Evolutionary conservation across 1,284 basidiomycete species (phyloP).

Genomic region (Coniophora puteana): DNA sequence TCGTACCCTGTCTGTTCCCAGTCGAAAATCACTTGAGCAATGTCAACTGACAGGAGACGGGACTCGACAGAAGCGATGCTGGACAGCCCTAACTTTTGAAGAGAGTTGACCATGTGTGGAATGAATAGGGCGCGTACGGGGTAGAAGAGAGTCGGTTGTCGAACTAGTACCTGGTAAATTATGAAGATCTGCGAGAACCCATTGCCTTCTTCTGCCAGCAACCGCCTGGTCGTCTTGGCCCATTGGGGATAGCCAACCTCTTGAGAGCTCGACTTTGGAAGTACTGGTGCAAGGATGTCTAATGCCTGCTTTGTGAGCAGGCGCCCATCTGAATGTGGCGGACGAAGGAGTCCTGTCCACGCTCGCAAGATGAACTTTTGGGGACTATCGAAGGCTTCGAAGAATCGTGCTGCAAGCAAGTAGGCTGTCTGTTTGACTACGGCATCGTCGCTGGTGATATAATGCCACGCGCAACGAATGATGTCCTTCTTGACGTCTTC

Average conservation of each 20-base stretch:
- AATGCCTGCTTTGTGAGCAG: constrained; percentile 84
- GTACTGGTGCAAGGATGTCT: constrained; percentile 87
- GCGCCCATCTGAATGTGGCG: constrained; percentile 80
- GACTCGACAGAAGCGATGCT: constrained; percentile 77
- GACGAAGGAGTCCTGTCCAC: constrained; percentile 90
- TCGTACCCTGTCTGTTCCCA: constrained; percentile 76
- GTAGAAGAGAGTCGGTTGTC: constrained; percentile 92
- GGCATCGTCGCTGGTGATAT: constrained; percentile 82
- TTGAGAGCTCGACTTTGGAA: constrained; percentile 55
- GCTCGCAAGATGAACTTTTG: constrained; percentile 93
- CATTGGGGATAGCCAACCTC: constrained; percentile 76
- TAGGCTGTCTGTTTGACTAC: constrained; percentile 96
- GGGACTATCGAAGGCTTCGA: constrained; percentile 88
- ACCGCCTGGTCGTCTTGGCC: constrained; percentile 86
- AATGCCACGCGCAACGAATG: constrained; percentile 94
- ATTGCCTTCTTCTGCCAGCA: constrained; percentile 89
- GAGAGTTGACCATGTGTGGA: constrained; percentile 91
- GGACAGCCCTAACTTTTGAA: constrained; percentile 85
- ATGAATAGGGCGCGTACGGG: constrained; percentile 92
- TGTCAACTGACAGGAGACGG: constrained; percentile 78
- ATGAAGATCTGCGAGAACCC: constrained; percentile 80
- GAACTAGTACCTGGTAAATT: constrained; percentile 91
- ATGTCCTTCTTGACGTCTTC: constrained; percentile 89
- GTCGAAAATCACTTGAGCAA: constrained; percentile 82
- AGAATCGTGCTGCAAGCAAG: constrained; percentile 92